Evolutionary conservation across 352 stramenopile species (phyloP), one percentile per base, ranked within the genome.

Genomic region (Thalassiosira exigua): DNA sequence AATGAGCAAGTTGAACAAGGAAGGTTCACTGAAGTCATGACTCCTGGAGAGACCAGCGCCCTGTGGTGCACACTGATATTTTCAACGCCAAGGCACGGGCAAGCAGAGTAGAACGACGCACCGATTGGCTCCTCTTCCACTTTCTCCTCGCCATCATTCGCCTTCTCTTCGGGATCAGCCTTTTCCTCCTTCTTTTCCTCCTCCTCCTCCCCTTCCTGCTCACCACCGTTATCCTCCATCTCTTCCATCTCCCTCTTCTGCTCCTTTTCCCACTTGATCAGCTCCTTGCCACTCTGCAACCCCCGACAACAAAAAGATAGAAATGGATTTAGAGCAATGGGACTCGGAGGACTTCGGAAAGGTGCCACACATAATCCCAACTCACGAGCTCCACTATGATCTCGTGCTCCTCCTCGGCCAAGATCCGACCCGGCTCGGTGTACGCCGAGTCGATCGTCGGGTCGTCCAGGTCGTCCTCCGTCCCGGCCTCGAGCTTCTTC

Each of bases 321-420:
- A 57, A 36, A 7, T 17, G 27, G 22, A 36, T 33, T n/a, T n/a
- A n/a, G n/a, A n/a, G n/a, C n/a, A n/a, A n/a, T n/a, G n/a, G n/a
- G n/a, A n/a, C n/a, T n/a, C n/a, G n/a, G n/a, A n/a, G n/a, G n/a
- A n/a, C n/a, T n/a, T n/a, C n/a, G n/a, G n/a, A n/a, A n/a, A n/a
- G n/a, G n/a, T n/a, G n/a, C 50, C 5, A 57, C 5, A 57, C 7
- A 27, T 14, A 27, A 27, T 5, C 27, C 14, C 7, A 7, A 57
- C 50, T 33, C 50, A 44, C 36, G 7, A 94, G 48, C 59, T 94
- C 89, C 3, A 93, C 70, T 51, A 82, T 88, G 19, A 94, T 82
- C 73, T 94, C 89, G 64, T 93, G 86, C 36, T 94, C 87, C 36
- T 85, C 82, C 79, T 93, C 85, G 29, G 89, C 86, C n/a, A 93